Percentiles rank a stretch among this genome's conserved stretches.
These are phyloP conservation scores for Sisymbrium irio DNA, from an alignment of 345 rosid species.

Conservation along the genomic window DNA sequence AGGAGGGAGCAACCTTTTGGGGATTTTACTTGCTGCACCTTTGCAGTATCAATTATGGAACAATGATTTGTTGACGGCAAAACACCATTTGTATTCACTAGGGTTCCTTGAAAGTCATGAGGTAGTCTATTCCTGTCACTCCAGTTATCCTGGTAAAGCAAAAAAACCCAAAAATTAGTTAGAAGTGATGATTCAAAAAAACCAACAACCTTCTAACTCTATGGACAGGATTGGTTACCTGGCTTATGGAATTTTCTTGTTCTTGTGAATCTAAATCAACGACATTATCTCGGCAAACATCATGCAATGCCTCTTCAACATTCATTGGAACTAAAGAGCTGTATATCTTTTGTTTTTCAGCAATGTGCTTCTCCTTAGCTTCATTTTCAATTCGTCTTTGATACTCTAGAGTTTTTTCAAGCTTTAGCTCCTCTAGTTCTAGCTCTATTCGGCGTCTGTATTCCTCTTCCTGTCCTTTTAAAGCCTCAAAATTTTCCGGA, in stretches of 20 bases:
- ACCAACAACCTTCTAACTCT: background rate
- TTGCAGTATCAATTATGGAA: conserved; percentile 26
- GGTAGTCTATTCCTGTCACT: conserved; percentile 34
- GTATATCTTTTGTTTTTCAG: conserved; percentile 71
- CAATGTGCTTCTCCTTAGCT: conserved; percentile 84
- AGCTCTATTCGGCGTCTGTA: conserved; percentile 70
- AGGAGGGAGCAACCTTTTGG: conserved; percentile 49
- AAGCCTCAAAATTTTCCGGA: conserved; percentile 43
- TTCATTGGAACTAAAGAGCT: conserved; percentile 39
- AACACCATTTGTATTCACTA: conserved; percentile 33
- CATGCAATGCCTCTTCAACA: conserved; percentile 33
- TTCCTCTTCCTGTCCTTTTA: conserved; percentile 72
- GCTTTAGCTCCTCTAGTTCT: conserved; percentile 89
- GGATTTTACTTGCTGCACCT: conserved; percentile 33
- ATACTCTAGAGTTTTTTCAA: conserved; percentile 78
- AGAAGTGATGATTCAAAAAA: background rate
- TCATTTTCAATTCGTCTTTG: conserved; percentile 89
- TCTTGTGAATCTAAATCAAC: conserved; percentile 31
- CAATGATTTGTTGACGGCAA: conserved; percentile 29
- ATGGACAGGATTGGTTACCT: conserved; percentile 9
- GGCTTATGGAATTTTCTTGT: conserved; percentile 16
- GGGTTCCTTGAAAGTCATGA: conserved; percentile 35
- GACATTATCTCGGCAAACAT: conserved; percentile 35
- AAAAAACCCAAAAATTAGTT: conserved; percentile 4
- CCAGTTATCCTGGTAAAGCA: conserved; percentile 45